A percentile compares a stretch with the other conserved stretches of the same genome.
Conservation (phyloP, 352 stramenopile genomes). For the Achlya hypogyna region DNA sequence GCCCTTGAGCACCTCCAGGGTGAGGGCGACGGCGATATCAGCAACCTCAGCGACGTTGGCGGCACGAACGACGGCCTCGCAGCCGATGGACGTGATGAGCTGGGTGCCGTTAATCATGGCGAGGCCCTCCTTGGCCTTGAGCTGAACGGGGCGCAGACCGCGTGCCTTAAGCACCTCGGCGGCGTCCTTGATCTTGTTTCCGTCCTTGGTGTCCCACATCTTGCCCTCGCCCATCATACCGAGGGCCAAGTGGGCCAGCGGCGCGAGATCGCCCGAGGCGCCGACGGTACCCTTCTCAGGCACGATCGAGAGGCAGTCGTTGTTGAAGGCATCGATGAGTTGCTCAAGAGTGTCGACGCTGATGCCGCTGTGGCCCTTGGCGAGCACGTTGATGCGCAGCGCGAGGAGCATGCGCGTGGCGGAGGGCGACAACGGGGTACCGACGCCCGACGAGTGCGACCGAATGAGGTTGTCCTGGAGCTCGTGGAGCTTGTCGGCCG, state of each 20-base stretch:
- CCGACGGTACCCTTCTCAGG: constrained; percentile 78
- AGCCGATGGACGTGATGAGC: constrained; percentile 80
- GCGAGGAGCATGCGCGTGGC: constrained; percentile 83
- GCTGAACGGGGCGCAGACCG: constrained; percentile 56
- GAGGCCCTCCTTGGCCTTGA: constrained; percentile 83
- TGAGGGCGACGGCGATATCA: constrained; percentile 73
- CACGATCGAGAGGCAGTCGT: constrained; percentile 77
- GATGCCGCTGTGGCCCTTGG: constrained; percentile 83
- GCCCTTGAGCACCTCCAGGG: constrained; percentile 80
- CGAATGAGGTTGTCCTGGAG: constrained; percentile 81
- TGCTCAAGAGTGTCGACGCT: constrained; percentile 66
- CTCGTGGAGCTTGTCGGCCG: constrained; percentile 71
- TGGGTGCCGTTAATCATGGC: constrained; percentile 89
- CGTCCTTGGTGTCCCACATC: constrained; percentile 56
- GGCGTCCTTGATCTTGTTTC: constrained; percentile 42
- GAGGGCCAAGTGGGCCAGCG: constrained; percentile 77
- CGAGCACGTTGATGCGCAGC: constrained; percentile 82
- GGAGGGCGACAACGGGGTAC: constrained; percentile 54
- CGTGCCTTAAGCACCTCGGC: constrained; percentile 62
- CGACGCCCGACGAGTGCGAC: constrained; percentile 72
- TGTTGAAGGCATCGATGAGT: constrained; percentile 77
- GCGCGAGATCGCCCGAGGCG: constrained; percentile 81
- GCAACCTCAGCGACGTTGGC: constrained; percentile 64
- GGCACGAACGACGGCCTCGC: constrained; percentile 66
- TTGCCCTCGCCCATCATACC: constrained; percentile 84